Evolutionary conservation across 495 filamentous ascomycete genomes (phyloP).

Genomic region (Hypoxylon trugodes): DNA sequence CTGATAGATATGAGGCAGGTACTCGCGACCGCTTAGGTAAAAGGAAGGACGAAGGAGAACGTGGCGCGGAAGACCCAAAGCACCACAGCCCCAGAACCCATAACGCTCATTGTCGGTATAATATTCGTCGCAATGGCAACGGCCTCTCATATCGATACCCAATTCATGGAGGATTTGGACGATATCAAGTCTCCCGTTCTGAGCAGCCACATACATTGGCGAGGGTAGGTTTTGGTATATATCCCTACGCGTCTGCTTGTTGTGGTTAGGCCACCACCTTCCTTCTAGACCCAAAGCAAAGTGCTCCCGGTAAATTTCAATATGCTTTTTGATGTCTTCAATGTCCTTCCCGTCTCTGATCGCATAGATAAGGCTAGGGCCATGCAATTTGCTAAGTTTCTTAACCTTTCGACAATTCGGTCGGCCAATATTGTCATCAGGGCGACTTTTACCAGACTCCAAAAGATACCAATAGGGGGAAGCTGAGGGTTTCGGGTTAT

Average conservation of each 20-base stretch:
- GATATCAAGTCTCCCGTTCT: slow-evolving; percentile 5
- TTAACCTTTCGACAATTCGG: no score
- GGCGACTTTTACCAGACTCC: no score
- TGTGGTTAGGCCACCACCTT: not conserved
- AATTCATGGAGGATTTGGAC: not conserved
- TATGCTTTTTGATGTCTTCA: not conserved
- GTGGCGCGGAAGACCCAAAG: no score
- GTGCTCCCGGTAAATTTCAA: not conserved
- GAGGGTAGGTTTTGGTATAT: not conserved
- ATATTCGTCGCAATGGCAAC: no score
- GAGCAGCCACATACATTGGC: not conserved
- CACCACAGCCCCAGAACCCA: no score
- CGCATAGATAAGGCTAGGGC: not conserved
- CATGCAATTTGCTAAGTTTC: not conserved
- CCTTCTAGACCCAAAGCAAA: not conserved
- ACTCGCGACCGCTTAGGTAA: no score
- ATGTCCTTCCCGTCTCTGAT: slow-evolving; percentile 6
- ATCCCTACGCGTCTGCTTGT: not conserved
- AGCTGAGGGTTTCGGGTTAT: no score
- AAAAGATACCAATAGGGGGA: no score
- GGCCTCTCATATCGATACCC: slow-evolving; percentile 1
- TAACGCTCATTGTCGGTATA: no score
- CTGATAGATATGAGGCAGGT: no score
- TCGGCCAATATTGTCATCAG: no score
- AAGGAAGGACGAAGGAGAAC: no score